A percentile compares a stretch with the other conserved stretches of the same genome.
These are phyloP conservation scores for Citrullus colocynthis DNA, from an alignment of 306 rosid genomes.

Conservation along the genomic window DNA sequence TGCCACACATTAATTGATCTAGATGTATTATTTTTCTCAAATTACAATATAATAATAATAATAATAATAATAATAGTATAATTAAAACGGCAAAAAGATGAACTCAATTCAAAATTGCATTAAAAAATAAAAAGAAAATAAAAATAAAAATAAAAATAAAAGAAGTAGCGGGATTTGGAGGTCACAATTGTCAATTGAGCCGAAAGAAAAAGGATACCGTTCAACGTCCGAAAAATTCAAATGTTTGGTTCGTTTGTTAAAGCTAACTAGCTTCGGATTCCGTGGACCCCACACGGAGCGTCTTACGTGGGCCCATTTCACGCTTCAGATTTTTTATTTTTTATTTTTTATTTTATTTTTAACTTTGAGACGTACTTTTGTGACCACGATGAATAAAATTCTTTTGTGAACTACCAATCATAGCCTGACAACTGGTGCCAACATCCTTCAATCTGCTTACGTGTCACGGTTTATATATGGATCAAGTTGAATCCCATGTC, in stretches of 20 bases:
- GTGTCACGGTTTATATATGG: neutral
- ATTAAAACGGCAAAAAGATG: neutral
- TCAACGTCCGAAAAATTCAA: conserved; percentile 8
- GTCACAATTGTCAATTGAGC: neutral
- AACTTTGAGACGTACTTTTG: neutral
- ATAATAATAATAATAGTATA: neutral
- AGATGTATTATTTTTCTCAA: neutral
- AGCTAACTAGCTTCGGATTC: conserved; percentile 4
- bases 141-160: no score
- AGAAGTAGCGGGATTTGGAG: neutral
- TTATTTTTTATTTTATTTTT: neutral
- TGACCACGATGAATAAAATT: neutral
- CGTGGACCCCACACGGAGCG: neutral
- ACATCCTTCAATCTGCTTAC: neutral
- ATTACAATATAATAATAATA: neutral
- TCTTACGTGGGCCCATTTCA: conserved; percentile 3
- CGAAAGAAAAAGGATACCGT: neutral
- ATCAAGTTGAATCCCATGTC: neutral
- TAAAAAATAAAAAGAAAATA: neutral
- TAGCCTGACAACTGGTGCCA: neutral
- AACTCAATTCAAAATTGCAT: neutral
- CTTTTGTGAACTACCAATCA: neutral
- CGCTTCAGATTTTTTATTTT: neutral
- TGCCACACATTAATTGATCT: neutral
- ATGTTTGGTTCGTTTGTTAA: neutral